phyloP scores from a whole-genome alignment of 2,329 filamentous ascomycete genomes.

The Kalmusia sp. region DNA sequence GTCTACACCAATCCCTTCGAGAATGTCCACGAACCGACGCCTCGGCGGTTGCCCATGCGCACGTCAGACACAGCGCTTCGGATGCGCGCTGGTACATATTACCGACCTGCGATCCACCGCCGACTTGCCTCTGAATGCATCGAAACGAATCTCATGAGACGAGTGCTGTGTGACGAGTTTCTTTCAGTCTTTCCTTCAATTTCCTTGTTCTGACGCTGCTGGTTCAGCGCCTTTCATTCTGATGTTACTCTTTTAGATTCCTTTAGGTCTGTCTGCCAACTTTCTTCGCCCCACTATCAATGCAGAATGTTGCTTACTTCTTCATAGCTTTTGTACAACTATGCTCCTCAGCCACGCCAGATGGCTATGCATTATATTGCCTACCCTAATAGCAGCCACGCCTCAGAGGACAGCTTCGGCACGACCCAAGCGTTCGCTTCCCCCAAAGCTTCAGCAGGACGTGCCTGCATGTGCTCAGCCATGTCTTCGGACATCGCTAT shows the following conservation, averaged over 20 bases:
- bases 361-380: conserved; percentile 46
- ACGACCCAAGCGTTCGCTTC: conserved; percentile 30
- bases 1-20: conserved; percentile 33
- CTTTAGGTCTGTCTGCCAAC: conserved; percentile 35
- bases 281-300: conserved; percentile 10
- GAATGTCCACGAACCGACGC: conserved; percentile 35
- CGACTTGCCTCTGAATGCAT: conserved; percentile 31
- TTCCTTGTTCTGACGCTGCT: conserved; percentile 43
- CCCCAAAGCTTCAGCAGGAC: conserved; percentile 33
- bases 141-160: conserved; percentile 43
- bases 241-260: conserved; percentile 40
- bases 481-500: conserved; percentile 42
- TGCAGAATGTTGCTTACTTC: conserved; percentile 38
- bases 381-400: conserved; percentile 42
- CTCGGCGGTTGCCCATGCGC: conserved; percentile 45
- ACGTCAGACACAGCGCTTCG: conserved; percentile 39
- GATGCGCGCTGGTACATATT: conserved; percentile 43
- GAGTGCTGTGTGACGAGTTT: conserved; percentile 44
- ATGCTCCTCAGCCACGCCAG: conserved; percentile 47
- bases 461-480: conserved; percentile 47
- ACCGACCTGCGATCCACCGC: conserved; percentile 37
- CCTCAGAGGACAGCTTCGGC: conserved; percentile 34
- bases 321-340: conserved; percentile 44
- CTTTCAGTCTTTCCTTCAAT: conserved; percentile 45
- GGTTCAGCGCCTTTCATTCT: conserved; percentile 41